Conservation (phyloP, 2,329 filamentous ascomycete genomes). For the Calonectria leucothoes region DNA sequence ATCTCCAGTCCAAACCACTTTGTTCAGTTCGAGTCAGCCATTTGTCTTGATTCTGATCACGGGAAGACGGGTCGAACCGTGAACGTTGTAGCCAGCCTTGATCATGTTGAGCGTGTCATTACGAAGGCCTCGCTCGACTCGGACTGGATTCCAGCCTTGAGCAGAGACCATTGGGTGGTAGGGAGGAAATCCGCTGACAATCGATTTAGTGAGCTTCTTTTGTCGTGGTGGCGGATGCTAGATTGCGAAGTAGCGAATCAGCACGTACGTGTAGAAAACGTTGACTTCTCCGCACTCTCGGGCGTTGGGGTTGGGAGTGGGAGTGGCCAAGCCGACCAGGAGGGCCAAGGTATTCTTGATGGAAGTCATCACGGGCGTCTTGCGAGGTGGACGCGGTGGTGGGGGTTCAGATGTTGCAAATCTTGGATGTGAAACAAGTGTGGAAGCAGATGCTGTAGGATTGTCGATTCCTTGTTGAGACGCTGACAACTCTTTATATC, state of each 20-base stretch:
- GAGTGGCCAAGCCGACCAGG: background rate
- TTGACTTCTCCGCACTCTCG: background rate
- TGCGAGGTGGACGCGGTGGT: background rate
- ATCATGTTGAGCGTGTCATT: background rate
- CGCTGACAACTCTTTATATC: background rate
- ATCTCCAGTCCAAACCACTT: background rate
- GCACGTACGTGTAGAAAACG: background rate
- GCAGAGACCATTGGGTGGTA: background rate
- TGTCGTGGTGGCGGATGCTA: background rate
- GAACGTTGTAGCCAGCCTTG: background rate
- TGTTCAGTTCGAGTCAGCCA: background rate
- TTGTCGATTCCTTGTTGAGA: background rate
- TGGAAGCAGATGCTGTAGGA: background rate
- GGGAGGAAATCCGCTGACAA: background rate
- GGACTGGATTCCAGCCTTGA: background rate
- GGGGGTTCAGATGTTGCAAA: background rate
- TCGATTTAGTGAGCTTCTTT: background rate
- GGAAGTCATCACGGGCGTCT: background rate
- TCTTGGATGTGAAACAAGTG: background rate
- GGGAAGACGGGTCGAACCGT: background rate
- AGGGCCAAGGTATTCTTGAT: background rate
- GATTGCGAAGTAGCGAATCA: accelerated
- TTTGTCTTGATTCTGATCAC: too few relatives aligned
- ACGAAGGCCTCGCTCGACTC: background rate
- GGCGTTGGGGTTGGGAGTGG: background rate